phyloP scores from a whole-genome alignment of 306 rosid genomes.

The Dicorynia guianensis region DNA sequence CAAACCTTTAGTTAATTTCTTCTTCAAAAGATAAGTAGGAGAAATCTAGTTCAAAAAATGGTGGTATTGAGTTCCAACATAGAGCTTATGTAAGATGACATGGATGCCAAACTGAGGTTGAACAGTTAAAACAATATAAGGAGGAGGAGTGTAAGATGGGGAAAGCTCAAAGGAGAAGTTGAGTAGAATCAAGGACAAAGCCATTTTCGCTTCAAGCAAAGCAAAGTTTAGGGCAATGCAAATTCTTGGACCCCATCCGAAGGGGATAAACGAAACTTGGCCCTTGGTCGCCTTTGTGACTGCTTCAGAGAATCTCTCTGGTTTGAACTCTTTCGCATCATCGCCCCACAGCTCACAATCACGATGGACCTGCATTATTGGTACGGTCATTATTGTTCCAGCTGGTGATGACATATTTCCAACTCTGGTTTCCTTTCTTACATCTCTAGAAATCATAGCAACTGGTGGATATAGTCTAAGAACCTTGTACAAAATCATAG shows the following conservation, averaged over 20 bases:
- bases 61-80: too few relatives aligned
- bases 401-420: conserved; percentile 51
- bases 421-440: conserved; percentile 41
- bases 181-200: conserved; percentile 47
- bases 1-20: too few relatives aligned
- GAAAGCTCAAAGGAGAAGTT: conserved; percentile 58
- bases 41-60: too few relatives aligned
- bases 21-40: too few relatives aligned
- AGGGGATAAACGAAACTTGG: conserved; percentile 52
- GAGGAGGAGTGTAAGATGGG: conserved; percentile 49
- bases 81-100: conserved; percentile 40
- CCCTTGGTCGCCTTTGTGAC: conserved; percentile 58
- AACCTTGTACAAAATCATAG: too few relatives aligned
- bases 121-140: not conserved
- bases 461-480: too few relatives aligned
- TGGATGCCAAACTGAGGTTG: conserved; percentile 53
- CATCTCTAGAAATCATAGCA: not conserved
- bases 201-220: conserved; percentile 48
- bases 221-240: conserved; percentile 70
- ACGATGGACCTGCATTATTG: conserved; percentile 48
- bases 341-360: conserved; percentile 62
- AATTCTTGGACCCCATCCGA: conserved; percentile 71
- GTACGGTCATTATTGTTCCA: conserved; percentile 47
- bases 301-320: conserved; percentile 67
- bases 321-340: conserved; percentile 61